A percentile compares a stretch with the other conserved stretches of the same genome.
Conservation (phyloP, 495 filamentous ascomycete genomes). For the Hypomontagnella monticulosa region DNA sequence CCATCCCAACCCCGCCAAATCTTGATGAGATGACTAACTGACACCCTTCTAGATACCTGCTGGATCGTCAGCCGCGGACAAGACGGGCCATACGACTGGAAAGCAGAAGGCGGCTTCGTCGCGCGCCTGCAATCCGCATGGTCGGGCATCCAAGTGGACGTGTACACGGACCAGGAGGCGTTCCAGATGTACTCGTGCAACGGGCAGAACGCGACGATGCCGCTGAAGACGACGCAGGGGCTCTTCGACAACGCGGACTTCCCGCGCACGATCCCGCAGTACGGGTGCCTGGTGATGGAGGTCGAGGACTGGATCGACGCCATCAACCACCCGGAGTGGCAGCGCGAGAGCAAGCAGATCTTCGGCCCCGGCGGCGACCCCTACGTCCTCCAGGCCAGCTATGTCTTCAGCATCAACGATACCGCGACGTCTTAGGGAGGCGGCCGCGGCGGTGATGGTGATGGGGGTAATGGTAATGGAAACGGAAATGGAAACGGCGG, state of each 20-base stretch:
- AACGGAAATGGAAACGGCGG: neutral
- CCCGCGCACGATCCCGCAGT: slow-evolving; percentile 65
- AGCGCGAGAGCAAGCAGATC: slow-evolving; percentile 67
- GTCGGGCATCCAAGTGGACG: slow-evolving; percentile 77
- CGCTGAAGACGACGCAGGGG: slow-evolving; percentile 73
- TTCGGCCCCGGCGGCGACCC: slow-evolving; percentile 70
- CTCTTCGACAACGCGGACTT: slow-evolving; percentile 48
- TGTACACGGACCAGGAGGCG: slow-evolving; percentile 78
- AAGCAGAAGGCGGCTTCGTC: slow-evolving; percentile 61
- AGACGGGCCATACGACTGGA: slow-evolving; percentile 68
- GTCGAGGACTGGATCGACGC: slow-evolving; percentile 81
- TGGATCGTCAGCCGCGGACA: slow-evolving; percentile 56
- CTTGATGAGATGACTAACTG: slow-evolving; percentile 10
- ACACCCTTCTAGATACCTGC: slow-evolving; percentile 58
- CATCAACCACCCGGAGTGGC: slow-evolving; percentile 84
- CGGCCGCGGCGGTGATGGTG: neutral
- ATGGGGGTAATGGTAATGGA: neutral
- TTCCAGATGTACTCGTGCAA: slow-evolving; percentile 83
- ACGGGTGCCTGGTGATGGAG: slow-evolving; percentile 77
- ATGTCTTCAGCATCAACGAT: slow-evolving; percentile 63
- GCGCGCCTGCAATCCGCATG: slow-evolving; percentile 69
- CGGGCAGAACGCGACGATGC: slow-evolving; percentile 72
- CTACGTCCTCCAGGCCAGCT: slow-evolving; percentile 72
- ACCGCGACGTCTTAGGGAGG: slow-evolving; percentile 43
- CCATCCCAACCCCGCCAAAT: slow-evolving; percentile 11